These are phyloP conservation scores for Neonectria punicea DNA, from an alignment of 2,329 filamentous ascomycete genomes.

Conservation along the genomic window DNA sequence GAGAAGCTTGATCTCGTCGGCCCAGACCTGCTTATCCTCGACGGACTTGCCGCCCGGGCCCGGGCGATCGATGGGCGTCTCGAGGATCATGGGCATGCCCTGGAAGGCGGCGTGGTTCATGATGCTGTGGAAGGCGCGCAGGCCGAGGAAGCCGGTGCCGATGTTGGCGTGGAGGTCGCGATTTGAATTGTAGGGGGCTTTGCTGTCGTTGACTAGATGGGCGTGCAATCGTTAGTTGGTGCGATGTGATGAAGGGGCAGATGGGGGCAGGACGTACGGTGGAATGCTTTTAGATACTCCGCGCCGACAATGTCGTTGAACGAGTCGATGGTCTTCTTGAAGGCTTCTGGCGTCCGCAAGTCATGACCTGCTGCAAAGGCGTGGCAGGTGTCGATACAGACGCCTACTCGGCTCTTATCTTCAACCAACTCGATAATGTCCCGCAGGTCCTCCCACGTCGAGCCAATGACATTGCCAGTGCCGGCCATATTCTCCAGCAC, in stretches of 20 bases:
- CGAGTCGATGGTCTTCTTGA: conserved; percentile 75
- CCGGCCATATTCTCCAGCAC: conserved; percentile 97
- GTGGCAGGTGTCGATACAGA: conserved; percentile 97
- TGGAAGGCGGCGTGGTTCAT: conserved; percentile 84
- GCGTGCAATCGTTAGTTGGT: conserved; percentile 6
- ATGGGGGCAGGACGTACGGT: conserved; percentile 55
- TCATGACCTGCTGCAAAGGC: conserved; percentile 96
- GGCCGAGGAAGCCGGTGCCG: conserved; percentile 90
- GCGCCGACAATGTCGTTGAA: conserved; percentile 84
- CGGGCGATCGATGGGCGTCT: conserved; percentile 89
- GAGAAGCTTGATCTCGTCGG: conserved; percentile 92
- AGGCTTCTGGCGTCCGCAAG: conserved; percentile 78
- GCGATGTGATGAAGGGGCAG: not conserved
- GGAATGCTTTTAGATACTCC: conserved; percentile 83
- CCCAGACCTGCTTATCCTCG: conserved; percentile 88
- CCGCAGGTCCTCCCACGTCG: conserved; percentile 84
- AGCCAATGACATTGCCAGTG: conserved; percentile 86
- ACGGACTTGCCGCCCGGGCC: conserved; percentile 72
- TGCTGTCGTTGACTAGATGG: conserved; percentile 84
- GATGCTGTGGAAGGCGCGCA: conserved; percentile 89
- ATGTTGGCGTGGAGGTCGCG: conserved; percentile 96
- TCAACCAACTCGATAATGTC: conserved; percentile 84
- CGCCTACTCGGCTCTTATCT: conserved; percentile 85
- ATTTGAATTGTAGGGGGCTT: conserved; percentile 83
- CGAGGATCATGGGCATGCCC: conserved; percentile 88